Base-by-base conservation (phyloP, 2,329 filamentous ascomycete species). In the Bipolaris oryzae region DNA sequence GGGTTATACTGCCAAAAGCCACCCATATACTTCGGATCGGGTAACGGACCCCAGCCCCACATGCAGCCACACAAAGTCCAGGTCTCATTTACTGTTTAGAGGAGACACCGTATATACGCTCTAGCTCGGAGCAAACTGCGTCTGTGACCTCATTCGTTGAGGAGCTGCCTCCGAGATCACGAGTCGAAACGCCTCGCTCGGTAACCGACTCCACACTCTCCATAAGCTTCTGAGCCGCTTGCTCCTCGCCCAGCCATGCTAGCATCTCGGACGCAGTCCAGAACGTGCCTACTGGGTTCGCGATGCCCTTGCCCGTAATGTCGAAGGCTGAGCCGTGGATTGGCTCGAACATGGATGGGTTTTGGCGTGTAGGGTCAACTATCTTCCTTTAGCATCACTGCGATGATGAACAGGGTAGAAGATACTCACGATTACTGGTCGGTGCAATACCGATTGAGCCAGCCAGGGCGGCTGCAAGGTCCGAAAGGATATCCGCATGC, bases 371-470 rank as follows among this genome's bases (percentile, higher is more conserved):
- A 1, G 88, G 87, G 62, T 90, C 87, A 1, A 90, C 58, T 60
- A 5, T 28, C 7, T 77, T 3, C 46, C 57, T 31, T 58, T 50
- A 49, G 39, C 10, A 16, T 38, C n/a, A 20, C 31, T 18, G 25
- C 13, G 9, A 15, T 2, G 28, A 21, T 15, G 25, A 15, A 18
- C 1, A 13, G 15, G 21, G 23, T 33, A 13, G 11, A 20, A 3
- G 7, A 28, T 25, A 50, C 58, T 15, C 41, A 60, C 58, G 79
- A 64, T 90, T 91, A 39, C 83, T 86, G 0, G 87, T 89, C 3
- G 88, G 87, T 3, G 88, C 88, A 55, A 91, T 90, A 7, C 89
- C 88, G 58, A 91, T 90, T 2, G 84, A 87, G 0, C 88, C 88
- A 2, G 88, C 88, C 6, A 90, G 77, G 0, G 87, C 87, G 13